phyloP scores from a whole-genome alignment of 345 rosid genomes.

The Eucalyptus dawsonii region DNA sequence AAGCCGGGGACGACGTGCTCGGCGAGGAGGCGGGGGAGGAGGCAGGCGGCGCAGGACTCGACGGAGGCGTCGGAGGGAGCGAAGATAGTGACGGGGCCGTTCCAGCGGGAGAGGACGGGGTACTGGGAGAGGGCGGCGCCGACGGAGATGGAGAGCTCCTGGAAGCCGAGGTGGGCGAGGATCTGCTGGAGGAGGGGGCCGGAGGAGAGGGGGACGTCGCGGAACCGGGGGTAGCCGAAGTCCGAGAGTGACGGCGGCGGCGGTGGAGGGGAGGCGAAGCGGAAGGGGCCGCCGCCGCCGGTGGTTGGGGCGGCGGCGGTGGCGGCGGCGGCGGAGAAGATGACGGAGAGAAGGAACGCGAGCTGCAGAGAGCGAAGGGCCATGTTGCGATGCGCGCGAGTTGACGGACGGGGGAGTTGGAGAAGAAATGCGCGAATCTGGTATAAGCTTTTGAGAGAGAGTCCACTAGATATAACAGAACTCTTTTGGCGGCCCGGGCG shows the following conservation, averaged over 20 bases:
- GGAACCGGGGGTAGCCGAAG: neutral
- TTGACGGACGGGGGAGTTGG: neutral
- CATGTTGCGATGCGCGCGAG: neutral
- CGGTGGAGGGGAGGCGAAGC: neutral
- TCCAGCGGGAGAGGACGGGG: conserved; percentile 13
- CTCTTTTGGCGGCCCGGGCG: neutral
- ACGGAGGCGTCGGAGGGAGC: conserved; percentile 53
- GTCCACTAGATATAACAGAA: neutral
- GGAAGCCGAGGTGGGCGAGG: conserved; percentile 60
- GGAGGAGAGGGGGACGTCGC: neutral
- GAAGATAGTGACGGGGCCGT: conserved; percentile 53
- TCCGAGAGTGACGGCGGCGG: neutral
- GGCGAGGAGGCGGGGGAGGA: conserved; percentile 30
- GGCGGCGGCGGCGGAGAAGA: neutral
- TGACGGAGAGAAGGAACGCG: neutral
- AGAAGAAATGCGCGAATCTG: neutral
- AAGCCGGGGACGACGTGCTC: conserved; percentile 61
- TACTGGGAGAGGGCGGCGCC: conserved; percentile 25
- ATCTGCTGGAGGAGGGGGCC: conserved; percentile 20
- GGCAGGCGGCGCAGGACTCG: conserved; percentile 32
- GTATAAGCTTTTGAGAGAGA: neutral
- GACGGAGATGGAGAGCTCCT: conserved; percentile 36
- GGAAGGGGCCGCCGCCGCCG: neutral
- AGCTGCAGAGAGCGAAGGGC: neutral
- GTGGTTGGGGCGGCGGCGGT: neutral